These are phyloP conservation scores for Colletotrichum brevisporum DNA, from an alignment of 2,329 filamentous ascomycete species.

Conservation along the genomic window DNA sequence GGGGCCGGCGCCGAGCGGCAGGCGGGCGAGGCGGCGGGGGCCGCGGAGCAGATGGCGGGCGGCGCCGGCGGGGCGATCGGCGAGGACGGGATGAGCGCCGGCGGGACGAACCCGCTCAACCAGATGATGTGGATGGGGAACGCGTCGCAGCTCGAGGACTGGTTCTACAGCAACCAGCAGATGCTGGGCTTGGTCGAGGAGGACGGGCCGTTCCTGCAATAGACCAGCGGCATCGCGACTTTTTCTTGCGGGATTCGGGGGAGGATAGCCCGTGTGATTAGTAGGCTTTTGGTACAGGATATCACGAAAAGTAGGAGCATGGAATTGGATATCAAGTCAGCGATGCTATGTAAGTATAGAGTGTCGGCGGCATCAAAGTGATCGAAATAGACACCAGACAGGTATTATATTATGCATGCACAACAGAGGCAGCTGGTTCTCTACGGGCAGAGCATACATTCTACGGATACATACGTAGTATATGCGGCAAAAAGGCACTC, in stretches of 20 bases:
- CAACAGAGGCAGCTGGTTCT: neutral
- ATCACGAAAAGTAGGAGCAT: no score
- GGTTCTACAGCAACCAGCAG: slow-evolving; percentile 55
- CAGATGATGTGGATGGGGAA: slow-evolving; percentile 54
- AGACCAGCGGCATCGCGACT: neutral
- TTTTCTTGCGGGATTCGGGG: no score
- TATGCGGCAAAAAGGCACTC: neutral
- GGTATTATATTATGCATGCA: neutral
- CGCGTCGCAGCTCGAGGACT: slow-evolving; percentile 53
- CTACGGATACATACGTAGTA: no score
- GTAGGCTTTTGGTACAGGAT: no score
- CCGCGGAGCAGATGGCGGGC: slow-evolving; percentile 1
- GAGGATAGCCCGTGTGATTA: no score
- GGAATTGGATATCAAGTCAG: no score
- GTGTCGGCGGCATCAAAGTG: no score
- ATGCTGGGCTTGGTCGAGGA: slow-evolving; percentile 54
- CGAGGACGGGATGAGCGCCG: slow-evolving; percentile 11
- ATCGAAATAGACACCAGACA: no score
- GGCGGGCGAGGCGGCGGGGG: slow-evolving; percentile 2
- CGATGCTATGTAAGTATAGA: no score
- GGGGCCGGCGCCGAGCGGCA: slow-evolving; percentile 39
- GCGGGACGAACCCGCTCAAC: slow-evolving; percentile 40
- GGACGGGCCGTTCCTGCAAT: slow-evolving; percentile 16
- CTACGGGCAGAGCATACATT: no score
- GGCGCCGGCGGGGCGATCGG: neutral